Conservation (phyloP, 1,284 basidiomycete genomes). For the Laetiporus sulphureus region DNA sequence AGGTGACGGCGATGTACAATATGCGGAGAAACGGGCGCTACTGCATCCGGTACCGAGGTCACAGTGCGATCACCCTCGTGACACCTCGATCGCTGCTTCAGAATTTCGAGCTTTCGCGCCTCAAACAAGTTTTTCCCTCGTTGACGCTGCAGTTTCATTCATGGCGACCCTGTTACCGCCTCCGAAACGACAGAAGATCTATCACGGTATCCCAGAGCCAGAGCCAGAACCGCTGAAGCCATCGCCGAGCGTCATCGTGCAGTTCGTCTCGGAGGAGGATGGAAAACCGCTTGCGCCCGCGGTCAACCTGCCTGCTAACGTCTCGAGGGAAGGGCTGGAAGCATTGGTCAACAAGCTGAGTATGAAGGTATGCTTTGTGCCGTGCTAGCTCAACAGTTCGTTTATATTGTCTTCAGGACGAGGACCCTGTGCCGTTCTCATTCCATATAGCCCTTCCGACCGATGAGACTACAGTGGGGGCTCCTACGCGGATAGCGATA, state of each 20-base stretch:
- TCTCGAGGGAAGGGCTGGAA: constrained; percentile 80
- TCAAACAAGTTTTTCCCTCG: background rate
- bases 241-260: constrained; percentile 73
- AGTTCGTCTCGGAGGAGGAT: constrained; percentile 87
- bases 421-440: constrained; percentile 85
- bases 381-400: constrained; percentile 4
- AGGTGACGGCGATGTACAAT: too few relatives aligned
- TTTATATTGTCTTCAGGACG: too few relatives aligned
- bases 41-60: too few relatives aligned
- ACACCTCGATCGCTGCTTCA: too few relatives aligned
- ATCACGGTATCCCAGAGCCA: constrained; percentile 67
- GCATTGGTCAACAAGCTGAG: constrained; percentile 80
- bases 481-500: constrained; percentile 74
- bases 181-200: constrained; percentile 78
- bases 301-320: constrained; percentile 82
- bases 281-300: constrained; percentile 77
- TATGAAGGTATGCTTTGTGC: constrained; percentile 44
- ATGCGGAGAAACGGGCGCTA: too few relatives aligned
- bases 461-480: constrained; percentile 42
- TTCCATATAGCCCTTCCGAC: constrained; percentile 77
- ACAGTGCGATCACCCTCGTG: too few relatives aligned
- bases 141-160: constrained; percentile 3
- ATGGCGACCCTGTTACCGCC: constrained; percentile 85
- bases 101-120: background rate
- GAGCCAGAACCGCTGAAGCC: constrained; percentile 48